A percentile compares a stretch with the other conserved stretches of the same genome.
These are phyloP conservation scores for Sclerotinia glacialis DNA, from an alignment of 2,329 filamentous ascomycete species.

Conservation along the genomic window DNA sequence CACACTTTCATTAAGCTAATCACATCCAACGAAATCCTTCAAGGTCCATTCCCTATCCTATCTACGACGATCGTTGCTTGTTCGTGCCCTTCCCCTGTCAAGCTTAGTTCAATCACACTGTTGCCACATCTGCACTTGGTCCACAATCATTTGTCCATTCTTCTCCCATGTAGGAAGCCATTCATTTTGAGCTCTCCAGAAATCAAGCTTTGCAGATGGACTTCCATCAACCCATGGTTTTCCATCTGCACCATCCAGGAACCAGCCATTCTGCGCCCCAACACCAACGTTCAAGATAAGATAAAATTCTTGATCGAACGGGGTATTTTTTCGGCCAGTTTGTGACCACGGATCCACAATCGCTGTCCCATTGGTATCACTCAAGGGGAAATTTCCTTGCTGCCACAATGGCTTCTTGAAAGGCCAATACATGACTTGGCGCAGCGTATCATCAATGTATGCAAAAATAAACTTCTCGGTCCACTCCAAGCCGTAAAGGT, in stretches of 20 bases:
- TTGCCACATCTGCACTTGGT: conserved; percentile 68
- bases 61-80: not conserved
- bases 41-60: conserved; percentile 4
- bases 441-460: conserved; percentile 75
- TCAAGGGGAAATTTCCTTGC: conserved; percentile 64
- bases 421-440: conserved; percentile 77
- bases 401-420: conserved; percentile 67
- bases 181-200: conserved; percentile 64
- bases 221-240: conserved; percentile 80
- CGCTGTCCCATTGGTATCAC: conserved; percentile 62
- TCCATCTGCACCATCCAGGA: conserved; percentile 64
- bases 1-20: not conserved
- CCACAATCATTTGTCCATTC: conserved; percentile 62
- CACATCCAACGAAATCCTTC: conserved; percentile 7
- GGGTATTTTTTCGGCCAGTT: conserved; percentile 60
- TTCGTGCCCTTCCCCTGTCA: not conserved
- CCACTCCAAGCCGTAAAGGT: conserved; percentile 86
- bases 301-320: conserved; percentile 75
- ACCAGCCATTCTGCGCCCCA: conserved; percentile 80
- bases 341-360: conserved; percentile 62
- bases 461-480: conserved; percentile 85
- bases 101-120: conserved; percentile 55
- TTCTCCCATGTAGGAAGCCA: conserved; percentile 72
- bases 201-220: conserved; percentile 67
- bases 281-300: conserved; percentile 74